Evolutionary conservation across 768 basidiomycete genomes (phyloP).

Genomic region (Lentinula aciculospora): DNA sequence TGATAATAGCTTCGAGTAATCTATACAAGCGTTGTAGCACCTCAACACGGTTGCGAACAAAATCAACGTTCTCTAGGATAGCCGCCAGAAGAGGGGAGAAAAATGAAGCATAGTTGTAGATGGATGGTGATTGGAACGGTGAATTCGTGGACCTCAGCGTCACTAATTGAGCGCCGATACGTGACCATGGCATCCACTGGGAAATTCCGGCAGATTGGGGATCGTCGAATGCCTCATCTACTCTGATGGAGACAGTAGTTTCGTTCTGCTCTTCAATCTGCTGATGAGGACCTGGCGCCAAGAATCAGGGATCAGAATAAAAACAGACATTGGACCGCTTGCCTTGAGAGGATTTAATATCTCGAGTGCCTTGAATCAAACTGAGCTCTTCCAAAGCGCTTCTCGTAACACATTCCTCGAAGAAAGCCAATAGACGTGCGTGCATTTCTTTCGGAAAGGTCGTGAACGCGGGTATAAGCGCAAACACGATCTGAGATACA

Average conservation of each 20-base stretch:
- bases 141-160: constrained; percentile 48
- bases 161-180: constrained; percentile 11
- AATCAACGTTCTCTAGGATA: constrained; percentile 53
- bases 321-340: neutral
- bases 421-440: constrained; percentile 58
- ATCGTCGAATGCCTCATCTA: constrained; percentile 42
- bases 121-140: constrained; percentile 44
- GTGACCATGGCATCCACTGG: constrained; percentile 25
- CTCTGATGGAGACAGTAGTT: constrained; percentile 52
- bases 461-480: constrained; percentile 69
- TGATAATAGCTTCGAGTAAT: constrained; percentile 48
- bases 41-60: constrained; percentile 26
- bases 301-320: neutral
- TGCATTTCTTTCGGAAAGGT: constrained; percentile 64
- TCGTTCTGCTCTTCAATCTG: neutral
- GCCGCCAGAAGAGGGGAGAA: constrained; percentile 58
- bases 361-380: constrained; percentile 23
- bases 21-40: constrained; percentile 44
- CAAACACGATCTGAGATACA: constrained; percentile 56
- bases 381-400: constrained; percentile 44
- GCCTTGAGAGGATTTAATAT: neutral
- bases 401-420: constrained; percentile 56
- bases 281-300: neutral
- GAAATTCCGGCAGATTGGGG: neutral
- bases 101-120: constrained; percentile 60